phyloP scores from a whole-genome alignment of 768 basidiomycete species.

The Trametes cubensis region DNA sequence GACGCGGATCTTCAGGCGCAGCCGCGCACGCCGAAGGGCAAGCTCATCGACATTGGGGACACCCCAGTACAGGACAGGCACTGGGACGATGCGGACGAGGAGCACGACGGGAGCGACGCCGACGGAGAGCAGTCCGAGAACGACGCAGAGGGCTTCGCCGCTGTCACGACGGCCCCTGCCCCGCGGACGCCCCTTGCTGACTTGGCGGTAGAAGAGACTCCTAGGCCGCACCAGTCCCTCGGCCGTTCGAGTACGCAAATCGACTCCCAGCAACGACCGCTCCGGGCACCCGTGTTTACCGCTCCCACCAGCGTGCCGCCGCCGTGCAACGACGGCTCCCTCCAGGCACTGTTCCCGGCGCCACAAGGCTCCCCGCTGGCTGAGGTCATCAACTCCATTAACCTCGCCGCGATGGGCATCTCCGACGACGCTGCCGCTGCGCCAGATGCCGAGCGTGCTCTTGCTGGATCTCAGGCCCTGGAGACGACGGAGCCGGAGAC shows the following conservation, averaged over 20 bases:
- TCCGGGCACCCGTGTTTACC: conserved; percentile 7
- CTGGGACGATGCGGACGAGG: conserved; percentile 7
- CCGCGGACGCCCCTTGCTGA: conserved; percentile 28
- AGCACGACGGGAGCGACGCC: conserved; percentile 20
- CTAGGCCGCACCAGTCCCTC: conserved; percentile 7
- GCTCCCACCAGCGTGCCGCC: conserved; percentile 1
- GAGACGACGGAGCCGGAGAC: too few relatives aligned
- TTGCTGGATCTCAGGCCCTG: not conserved
- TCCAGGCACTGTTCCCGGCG: conserved; percentile 13
- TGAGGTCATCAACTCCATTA: conserved; percentile 36
- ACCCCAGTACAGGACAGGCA: conserved; percentile 14
- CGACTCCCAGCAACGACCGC: not conserved
- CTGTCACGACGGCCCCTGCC: not conserved
- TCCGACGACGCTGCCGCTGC: not conserved
- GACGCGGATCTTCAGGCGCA: not conserved
- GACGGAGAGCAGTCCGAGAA: conserved; percentile 20
- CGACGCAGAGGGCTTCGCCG: conserved; percentile 5
- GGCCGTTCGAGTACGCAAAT: not conserved
- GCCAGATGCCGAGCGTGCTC: not conserved
- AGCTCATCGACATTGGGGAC: conserved; percentile 38
- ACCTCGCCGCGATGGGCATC: conserved; percentile 24
- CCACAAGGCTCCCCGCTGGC: conserved; percentile 33
- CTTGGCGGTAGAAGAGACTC: conserved; percentile 24
- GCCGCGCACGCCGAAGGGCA: conserved; percentile 31
- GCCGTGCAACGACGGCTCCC: not conserved